A percentile compares a stretch with the other conserved stretches of the same genome.
phyloP scores from a whole-genome alignment of 805 yeast genomes.

The Kuraishia ogatae region DNA sequence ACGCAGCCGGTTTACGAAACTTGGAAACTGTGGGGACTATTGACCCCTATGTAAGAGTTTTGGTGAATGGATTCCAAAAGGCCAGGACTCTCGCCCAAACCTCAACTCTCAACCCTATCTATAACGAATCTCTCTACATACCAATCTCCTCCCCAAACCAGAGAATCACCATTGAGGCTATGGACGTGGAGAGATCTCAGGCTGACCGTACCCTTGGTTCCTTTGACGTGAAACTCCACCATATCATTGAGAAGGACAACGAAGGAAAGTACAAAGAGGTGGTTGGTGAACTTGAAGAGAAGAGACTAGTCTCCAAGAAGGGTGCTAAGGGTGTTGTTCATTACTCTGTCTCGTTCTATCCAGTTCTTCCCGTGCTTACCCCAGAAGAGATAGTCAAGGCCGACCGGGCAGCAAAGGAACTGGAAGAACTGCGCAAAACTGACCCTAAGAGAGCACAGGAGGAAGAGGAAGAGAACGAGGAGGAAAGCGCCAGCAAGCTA shows the following conservation, averaged over 20 bases:
- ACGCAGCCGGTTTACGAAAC: constrained; percentile 71
- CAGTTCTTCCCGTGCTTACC: constrained; percentile 69
- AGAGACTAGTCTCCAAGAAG: constrained; percentile 60
- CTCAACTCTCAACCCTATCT: constrained; percentile 69
- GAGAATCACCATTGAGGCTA: constrained; percentile 73
- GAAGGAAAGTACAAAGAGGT: constrained; percentile 50
- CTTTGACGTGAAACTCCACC: constrained; percentile 59
- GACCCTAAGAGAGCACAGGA: constrained; percentile 22
- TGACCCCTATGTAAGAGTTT: constrained; percentile 83
- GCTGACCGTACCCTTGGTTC: constrained; percentile 85
- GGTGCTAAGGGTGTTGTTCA: constrained; percentile 79
- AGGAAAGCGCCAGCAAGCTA: constrained; percentile 28
- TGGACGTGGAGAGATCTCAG: constrained; percentile 80
- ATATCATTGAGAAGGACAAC: constrained; percentile 63
- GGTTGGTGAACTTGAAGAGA: constrained; percentile 47
- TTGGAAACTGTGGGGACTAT: constrained; percentile 84
- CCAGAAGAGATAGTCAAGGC: constrained; percentile 20
- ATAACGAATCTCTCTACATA: constrained; percentile 76
- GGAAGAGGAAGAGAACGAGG: constrained; percentile 22
- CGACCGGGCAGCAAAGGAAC: neutral
- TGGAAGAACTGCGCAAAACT: constrained; percentile 55
- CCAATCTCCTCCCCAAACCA: constrained; percentile 81
- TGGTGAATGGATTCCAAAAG: constrained; percentile 67
- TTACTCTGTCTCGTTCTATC: constrained; percentile 76
- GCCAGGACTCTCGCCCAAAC: constrained; percentile 68